Percentiles rank a stretch among this genome's conserved stretches.
Conservation (phyloP, 2,329 filamentous ascomycete genomes). For the Paradendryphiella salina region DNA sequence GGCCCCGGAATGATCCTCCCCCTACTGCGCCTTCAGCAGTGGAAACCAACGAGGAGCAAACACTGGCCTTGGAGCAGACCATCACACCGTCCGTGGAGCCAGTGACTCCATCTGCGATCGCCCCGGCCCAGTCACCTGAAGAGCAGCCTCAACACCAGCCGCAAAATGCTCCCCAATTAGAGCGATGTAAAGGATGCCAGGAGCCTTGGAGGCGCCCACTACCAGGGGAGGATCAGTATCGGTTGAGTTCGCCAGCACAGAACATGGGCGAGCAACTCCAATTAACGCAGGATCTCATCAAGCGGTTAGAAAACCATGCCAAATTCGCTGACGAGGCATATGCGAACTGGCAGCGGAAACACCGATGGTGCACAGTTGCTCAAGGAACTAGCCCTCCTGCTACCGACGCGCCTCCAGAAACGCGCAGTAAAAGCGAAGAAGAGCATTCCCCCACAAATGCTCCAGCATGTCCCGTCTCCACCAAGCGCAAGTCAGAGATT, state of each 20-base stretch:
- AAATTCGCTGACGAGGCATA: slow-evolving; percentile 26
- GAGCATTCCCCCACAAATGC: not conserved
- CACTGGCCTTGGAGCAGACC: slow-evolving; percentile 7
- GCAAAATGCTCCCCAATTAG: slow-evolving; percentile 22
- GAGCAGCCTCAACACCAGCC: slow-evolving; percentile 10
- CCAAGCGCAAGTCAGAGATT: slow-evolving; percentile 27
- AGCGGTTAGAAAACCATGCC: slow-evolving; percentile 20
- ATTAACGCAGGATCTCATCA: slow-evolving; percentile 21
- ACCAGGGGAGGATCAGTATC: slow-evolving; percentile 16
- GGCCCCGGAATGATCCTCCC: slow-evolving; percentile 21
- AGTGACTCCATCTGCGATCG: slow-evolving; percentile 2
- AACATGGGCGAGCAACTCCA: slow-evolving; percentile 20
- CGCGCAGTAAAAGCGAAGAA: slow-evolving; percentile 6
- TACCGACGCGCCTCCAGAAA: slow-evolving; percentile 8
- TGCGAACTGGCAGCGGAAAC: slow-evolving; percentile 6
- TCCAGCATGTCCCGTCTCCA: slow-evolving; percentile 5
- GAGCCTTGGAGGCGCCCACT: slow-evolving; percentile 28
- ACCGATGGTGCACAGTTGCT: slow-evolving; percentile 5
- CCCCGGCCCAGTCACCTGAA: slow-evolving; percentile 1
- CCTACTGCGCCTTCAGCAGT: slow-evolving; percentile 8
- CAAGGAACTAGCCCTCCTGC: slow-evolving; percentile 6
- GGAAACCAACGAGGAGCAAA: slow-evolving; percentile 11
- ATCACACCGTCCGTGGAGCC: slow-evolving; percentile 15
- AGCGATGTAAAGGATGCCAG: slow-evolving; percentile 26
- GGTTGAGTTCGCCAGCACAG: slow-evolving; percentile 17